Evolutionary conservation across 2,329 filamentous ascomycete genomes (phyloP).

Genomic region (Ceratocystis harringtonii): DNA sequence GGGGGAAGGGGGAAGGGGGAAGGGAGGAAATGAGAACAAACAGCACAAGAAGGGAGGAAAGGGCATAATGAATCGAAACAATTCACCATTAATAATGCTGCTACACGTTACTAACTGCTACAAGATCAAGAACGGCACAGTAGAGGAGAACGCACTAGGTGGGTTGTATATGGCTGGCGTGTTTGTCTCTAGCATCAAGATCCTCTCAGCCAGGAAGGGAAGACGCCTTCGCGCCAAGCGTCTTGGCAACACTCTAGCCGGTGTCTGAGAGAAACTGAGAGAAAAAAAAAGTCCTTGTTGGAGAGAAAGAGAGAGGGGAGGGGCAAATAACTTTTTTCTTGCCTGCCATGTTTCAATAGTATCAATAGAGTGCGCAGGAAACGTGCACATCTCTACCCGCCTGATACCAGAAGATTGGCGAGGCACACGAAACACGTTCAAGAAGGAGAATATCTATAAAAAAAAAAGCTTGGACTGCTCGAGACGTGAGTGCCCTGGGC

Average conservation of each 20-base stretch:
- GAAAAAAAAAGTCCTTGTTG: neutral
- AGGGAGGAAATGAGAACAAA: neutral
- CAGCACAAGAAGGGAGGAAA: neutral
- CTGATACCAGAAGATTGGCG: neutral
- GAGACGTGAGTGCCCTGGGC: neutral
- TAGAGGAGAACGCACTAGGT: neutral
- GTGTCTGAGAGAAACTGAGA: neutral
- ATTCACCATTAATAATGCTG: no score
- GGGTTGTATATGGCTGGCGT: neutral
- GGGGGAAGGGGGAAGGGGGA: neutral
- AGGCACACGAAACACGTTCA: neutral
- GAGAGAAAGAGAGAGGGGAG: neutral
- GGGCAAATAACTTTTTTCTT: neutral
- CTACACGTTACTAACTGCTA: no score
- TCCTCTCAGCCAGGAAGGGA: neutral
- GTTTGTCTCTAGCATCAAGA: neutral
- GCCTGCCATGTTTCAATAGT: neutral
- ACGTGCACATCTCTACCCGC: neutral
- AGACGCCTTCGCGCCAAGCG: neutral
- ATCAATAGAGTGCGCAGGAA: neutral
- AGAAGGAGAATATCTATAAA: neutral
- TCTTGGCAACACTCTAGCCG: neutral
- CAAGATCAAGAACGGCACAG: neutral
- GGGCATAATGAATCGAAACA: no score
- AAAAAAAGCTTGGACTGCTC: neutral